These are phyloP conservation scores for Phytophthora parvispora DNA, from an alignment of 352 stramenopile species.

Conservation along the genomic window DNA sequence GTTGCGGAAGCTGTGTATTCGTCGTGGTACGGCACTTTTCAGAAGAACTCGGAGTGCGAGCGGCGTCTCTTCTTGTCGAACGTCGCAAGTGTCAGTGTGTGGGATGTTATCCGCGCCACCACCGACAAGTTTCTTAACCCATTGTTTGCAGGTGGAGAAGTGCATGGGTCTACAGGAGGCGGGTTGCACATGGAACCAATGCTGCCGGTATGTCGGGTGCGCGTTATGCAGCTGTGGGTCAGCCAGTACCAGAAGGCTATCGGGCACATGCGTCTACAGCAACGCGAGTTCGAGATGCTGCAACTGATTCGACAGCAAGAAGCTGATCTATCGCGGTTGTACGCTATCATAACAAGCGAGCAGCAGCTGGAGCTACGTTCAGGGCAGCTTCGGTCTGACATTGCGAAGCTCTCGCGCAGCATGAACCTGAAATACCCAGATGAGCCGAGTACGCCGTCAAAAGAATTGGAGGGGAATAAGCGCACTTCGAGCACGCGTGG, in stretches of 20 bases:
- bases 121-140: slow-evolving; percentile 88
- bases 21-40: slow-evolving; percentile 96
- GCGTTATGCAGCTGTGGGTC: slow-evolving; percentile 89
- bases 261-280: slow-evolving; percentile 88
- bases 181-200: slow-evolving; percentile 70
- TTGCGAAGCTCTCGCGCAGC: slow-evolving; percentile 71
- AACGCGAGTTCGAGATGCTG: slow-evolving; percentile 89
- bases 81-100: slow-evolving; percentile 83
- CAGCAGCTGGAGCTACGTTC: slow-evolving; percentile 75
- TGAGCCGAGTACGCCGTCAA: slow-evolving; percentile 23
- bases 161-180: slow-evolving; percentile 14
- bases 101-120: slow-evolving; percentile 86
- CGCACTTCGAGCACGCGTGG: slow-evolving; percentile 15
- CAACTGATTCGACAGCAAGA: slow-evolving; percentile 87
- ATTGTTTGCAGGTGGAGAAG: slow-evolving; percentile 69
- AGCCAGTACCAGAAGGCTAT: slow-evolving; percentile 92
- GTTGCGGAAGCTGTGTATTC: slow-evolving; percentile 98
- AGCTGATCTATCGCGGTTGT: slow-evolving; percentile 73
- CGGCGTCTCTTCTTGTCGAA: slow-evolving; percentile 69
- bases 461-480: slow-evolving; percentile 23
- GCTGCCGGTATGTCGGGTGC: slow-evolving; percentile 84
- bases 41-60: slow-evolving; percentile 90
- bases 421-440: slow-evolving; percentile 84
- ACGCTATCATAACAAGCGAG: slow-evolving; percentile 63
- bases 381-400: slow-evolving; percentile 76